Base-by-base conservation (phyloP, 2,329 filamentous ascomycete species). In the Boeremia exigua region DNA sequence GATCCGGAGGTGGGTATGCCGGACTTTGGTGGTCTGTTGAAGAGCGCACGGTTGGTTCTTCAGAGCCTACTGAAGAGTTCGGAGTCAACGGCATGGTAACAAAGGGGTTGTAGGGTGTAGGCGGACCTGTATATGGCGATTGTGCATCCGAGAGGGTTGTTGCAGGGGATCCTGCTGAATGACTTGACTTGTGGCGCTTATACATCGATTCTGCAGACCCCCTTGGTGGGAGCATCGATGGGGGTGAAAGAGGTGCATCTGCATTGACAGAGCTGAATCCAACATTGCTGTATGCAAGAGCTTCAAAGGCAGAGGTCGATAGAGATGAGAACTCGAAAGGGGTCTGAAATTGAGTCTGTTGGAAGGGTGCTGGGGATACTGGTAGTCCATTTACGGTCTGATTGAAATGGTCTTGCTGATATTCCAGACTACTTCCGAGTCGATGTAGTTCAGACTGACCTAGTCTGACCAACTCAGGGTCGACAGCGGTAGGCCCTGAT, bases 61-160 rank as follows among this genome's bases (percentile, higher is more conserved):
- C 75, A 0, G 71, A 70, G 27, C 68, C 72, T 49, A 70, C 68
- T 65, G 72, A 75, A 45, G 75, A 79, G 54, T 67, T 73, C 32
- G 77, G 81, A 51, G 75, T 84, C 65, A 76, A 77, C 61, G 75
- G 79, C 54, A 75, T 73, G 59, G 77, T 63, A 61, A 78, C 73
- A 75, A 69, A 75, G n/a, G 75, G 77, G 53, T 75, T 79, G 54
- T 77, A 78, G 19, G 78, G 70, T 36, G 73, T 71, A 57, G 65
- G 68, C 66, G 71, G 68, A 64, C 70, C 67, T 66, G 69, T 69
- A 28, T 70, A 68, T 15, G 78, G 77, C 30, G 78, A 79, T 38
- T 68, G 70, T 33, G 76, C 65, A 23, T 75, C 69, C 12, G 68
- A 67, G 9, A 58, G 53, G 6, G 63, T 62, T 4, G 63, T 58